phyloP scores from a whole-genome alignment of 805 yeast species.

The Yarrowia keelungensis region DNA sequence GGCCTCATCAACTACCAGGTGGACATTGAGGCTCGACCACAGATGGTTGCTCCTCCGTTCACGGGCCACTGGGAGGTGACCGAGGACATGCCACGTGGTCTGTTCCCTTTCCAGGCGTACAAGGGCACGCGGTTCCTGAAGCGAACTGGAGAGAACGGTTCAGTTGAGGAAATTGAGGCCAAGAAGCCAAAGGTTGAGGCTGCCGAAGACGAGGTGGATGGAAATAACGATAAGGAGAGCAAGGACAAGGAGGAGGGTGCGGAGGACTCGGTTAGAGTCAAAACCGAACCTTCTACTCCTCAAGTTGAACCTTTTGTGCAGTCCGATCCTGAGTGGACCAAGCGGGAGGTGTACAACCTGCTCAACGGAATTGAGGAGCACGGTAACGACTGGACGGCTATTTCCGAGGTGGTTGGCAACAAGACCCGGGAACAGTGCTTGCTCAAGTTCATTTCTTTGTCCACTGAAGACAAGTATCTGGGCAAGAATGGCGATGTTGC shows the following conservation, averaged over 20 bases:
- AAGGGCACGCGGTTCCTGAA: conserved; percentile 61
- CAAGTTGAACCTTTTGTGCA: conserved; percentile 49
- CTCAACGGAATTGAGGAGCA: conserved; percentile 66
- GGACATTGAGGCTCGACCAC: conserved; percentile 74
- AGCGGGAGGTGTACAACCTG: conserved; percentile 65
- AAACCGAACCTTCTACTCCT: conserved; percentile 35
- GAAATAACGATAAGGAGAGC: conserved; percentile 12
- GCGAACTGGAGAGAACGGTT: conserved; percentile 10
- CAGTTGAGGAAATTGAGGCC: conserved; percentile 3
- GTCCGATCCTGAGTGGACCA: conserved; percentile 63
- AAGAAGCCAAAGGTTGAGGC: conserved; percentile 12
- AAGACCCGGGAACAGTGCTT: conserved; percentile 82
- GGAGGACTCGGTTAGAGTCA: conserved; percentile 31
- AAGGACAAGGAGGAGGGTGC: conserved; percentile 12
- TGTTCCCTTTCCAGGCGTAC: conserved; percentile 83
- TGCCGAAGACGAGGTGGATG: conserved; percentile 46
- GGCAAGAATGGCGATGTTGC: conserved; percentile 40
- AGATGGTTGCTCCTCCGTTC: conserved; percentile 69
- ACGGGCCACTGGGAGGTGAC: conserved; percentile 79
- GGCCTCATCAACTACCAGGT: conserved; percentile 94
- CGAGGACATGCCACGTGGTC: conserved; percentile 88
- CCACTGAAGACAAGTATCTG: conserved; percentile 74
- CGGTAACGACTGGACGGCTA: conserved; percentile 79
- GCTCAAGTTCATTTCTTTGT: conserved; percentile 71
- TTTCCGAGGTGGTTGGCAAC: conserved; percentile 70